phyloP scores from a whole-genome alignment of 208 protist genomes.

The Trypanosomatidae sp. region DNA sequence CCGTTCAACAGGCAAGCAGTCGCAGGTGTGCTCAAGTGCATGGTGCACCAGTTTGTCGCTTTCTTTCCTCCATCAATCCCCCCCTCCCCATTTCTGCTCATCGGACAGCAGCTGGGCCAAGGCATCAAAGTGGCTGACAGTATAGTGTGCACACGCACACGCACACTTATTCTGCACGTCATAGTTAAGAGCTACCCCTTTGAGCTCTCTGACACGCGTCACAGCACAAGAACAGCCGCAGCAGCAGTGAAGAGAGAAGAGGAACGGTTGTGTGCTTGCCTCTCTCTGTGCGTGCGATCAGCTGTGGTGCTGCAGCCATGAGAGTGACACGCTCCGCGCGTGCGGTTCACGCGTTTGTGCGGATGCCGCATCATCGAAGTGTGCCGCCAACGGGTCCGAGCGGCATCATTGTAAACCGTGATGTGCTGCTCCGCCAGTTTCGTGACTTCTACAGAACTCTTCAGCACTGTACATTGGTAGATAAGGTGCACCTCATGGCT shows the following conservation, averaged over 20 bases:
- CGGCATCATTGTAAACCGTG: constrained; percentile 88
- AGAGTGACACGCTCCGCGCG: constrained; percentile 8
- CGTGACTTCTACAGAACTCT: constrained; percentile 89
- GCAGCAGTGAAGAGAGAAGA: too few species aligned
- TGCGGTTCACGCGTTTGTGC: constrained; percentile 87
- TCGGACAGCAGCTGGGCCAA: not conserved
- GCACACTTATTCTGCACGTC: not conserved
- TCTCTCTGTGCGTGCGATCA: not conserved
- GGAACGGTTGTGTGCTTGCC: not conserved
- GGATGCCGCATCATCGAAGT: constrained; percentile 78
- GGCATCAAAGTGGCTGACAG: not conserved
- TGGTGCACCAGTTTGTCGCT: not conserved
- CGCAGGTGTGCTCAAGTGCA: not conserved
- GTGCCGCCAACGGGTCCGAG: constrained; percentile 81
- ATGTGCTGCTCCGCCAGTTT: constrained; percentile 88
- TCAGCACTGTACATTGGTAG: constrained; percentile 84
- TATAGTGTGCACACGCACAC: not conserved
- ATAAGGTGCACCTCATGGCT: constrained; percentile 91
- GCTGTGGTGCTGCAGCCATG: constrained; percentile 18
- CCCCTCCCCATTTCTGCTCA: not conserved
- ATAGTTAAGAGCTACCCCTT: not conserved
- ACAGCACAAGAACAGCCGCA: not conserved
- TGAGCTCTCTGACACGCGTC: not conserved
- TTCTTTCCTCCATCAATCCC: not conserved
- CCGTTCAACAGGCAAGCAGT: not conserved